Conservation (phyloP, 495 filamentous ascomycete genomes). For the Penicillium paxilli region DNA sequence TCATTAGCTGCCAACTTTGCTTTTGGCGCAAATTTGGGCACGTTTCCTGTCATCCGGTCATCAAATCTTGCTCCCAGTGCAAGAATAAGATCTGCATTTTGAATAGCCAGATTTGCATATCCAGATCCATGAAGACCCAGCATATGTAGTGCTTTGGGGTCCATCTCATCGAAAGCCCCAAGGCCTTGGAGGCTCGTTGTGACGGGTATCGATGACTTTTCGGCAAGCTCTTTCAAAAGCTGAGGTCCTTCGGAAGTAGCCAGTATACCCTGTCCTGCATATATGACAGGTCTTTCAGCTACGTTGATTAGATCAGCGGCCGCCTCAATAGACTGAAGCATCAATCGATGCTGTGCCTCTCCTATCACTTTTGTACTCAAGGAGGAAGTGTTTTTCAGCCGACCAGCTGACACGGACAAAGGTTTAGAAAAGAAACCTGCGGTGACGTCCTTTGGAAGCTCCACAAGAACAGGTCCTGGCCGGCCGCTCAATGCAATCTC, state of each 20-base stretch:
- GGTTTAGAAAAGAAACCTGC: constrained; percentile 39
- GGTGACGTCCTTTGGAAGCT: constrained; percentile 62
- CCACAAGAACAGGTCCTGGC: constrained; percentile 62
- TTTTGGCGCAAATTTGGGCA: constrained; percentile 57
- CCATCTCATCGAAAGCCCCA: constrained; percentile 61
- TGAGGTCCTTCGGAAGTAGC: constrained; percentile 49
- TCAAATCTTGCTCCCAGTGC: constrained; percentile 63
- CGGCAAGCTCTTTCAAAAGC: constrained; percentile 55
- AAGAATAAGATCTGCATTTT: constrained; percentile 64
- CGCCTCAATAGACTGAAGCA: background rate
- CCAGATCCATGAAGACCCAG: constrained; percentile 65
- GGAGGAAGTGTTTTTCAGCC: background rate
- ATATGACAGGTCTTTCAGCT: constrained; percentile 60
- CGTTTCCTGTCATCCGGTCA: constrained; percentile 57
- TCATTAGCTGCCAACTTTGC: constrained; percentile 56
- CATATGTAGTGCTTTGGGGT: constrained; percentile 61
- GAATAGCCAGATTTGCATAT: constrained; percentile 65
- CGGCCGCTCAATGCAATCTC: constrained; percentile 60
- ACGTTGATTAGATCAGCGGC: constrained; percentile 58
- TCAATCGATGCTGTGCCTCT: background rate
- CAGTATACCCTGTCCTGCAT: constrained; percentile 60
- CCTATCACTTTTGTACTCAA: background rate
- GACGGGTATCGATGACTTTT: constrained; percentile 60
- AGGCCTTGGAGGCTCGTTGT: constrained; percentile 67
- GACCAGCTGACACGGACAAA: background rate